Evolutionary conservation across 73 alveolate species (phyloP).

Genomic region (Breviolum minutum): DNA sequence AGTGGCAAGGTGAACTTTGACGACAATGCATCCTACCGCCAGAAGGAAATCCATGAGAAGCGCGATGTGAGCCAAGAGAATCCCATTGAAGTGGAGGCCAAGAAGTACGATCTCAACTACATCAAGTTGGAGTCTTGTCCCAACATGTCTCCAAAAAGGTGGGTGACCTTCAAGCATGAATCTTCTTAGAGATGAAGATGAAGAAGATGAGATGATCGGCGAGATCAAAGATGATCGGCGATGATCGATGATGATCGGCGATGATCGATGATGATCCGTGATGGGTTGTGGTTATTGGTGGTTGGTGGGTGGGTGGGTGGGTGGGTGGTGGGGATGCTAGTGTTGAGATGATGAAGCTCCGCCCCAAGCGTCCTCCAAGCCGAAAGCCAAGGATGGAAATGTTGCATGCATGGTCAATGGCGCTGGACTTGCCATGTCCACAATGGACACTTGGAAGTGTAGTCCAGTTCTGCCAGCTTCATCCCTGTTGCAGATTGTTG

Average conservation of each 20-base stretch:
- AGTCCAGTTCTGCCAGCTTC: not conserved
- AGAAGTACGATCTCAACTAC: constrained; percentile 94
- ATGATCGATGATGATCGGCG: too few species aligned
- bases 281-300: too few species aligned
- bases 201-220: too few species aligned
- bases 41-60: constrained; percentile 97
- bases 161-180: too few species aligned
- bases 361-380: too few species aligned
- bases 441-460: constrained; percentile 97
- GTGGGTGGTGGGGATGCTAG: too few species aligned
- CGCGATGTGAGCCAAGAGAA: constrained; percentile 97
- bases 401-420: constrained; percentile 99
- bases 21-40: constrained; percentile 98
- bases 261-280: too few species aligned
- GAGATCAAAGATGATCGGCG: too few species aligned
- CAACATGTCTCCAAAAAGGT: too few species aligned
- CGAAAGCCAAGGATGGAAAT: constrained; percentile 52
- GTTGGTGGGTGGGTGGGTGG: too few species aligned
- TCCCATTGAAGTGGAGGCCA: constrained; percentile 95
- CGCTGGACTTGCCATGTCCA: constrained; percentile 99
- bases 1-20: constrained; percentile 97
- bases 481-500: not conserved
- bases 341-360: too few species aligned
- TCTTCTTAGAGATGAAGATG: too few species aligned
- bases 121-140: constrained; percentile 52